Evolutionary conservation across 306 rosid species (phyloP).

Genomic region (Sicyos baderoa): DNA sequence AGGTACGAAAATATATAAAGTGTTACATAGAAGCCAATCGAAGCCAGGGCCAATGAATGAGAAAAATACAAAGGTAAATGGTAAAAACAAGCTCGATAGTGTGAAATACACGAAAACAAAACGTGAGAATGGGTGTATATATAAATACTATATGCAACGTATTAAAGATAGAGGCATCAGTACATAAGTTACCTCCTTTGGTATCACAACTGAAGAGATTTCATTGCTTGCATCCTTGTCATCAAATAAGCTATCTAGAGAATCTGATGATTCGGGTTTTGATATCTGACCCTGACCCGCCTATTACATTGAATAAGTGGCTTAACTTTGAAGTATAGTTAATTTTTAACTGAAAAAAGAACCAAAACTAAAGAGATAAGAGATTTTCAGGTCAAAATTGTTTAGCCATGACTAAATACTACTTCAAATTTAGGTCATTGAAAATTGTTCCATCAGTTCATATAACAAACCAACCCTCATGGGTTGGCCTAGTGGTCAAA

Average conservation of each 20-base stretch:
- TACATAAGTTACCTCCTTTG: constrained; percentile 52
- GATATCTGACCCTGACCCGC: constrained; percentile 39
- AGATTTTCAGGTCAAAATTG: neutral
- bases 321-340: neutral
- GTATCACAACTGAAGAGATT: constrained; percentile 29
- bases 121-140: too few species aligned
- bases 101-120: too few species aligned
- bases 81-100: too few species aligned
- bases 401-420: neutral
- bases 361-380: neutral
- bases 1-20: too few species aligned
- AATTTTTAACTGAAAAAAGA: neutral
- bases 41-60: too few species aligned
- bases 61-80: too few species aligned
- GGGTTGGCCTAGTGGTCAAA: too few species aligned
- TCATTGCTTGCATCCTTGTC: constrained; percentile 45
- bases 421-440: neutral
- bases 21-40: too few species aligned
- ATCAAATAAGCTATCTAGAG: constrained; percentile 75
- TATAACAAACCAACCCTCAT: too few species aligned
- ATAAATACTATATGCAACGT: neutral
- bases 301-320: constrained; percentile 20
- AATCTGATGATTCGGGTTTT: constrained; percentile 64
- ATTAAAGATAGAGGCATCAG: neutral
- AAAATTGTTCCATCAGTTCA: constrained; percentile 1